phyloP scores from a whole-genome alignment of 2,329 filamentous ascomycete species.

The Colletotrichum sp. region DNA sequence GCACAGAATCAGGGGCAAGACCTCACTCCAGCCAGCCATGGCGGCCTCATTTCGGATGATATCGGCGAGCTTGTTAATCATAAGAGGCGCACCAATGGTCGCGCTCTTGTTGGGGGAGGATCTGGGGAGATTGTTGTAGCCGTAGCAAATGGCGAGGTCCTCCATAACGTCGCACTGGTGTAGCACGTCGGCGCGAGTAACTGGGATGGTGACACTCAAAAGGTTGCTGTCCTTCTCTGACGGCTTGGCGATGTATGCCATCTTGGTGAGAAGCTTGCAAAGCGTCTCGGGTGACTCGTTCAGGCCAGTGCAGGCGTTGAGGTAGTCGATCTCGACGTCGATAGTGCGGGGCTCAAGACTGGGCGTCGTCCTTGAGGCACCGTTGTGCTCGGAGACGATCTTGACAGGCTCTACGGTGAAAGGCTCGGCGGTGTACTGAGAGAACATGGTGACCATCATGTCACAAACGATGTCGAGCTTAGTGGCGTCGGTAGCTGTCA shows the following conservation, averaged over 20 bases:
- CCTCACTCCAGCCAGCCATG: constrained; percentile 95
- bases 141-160: constrained; percentile 94
- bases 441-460: constrained; percentile 98
- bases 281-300: constrained; percentile 76
- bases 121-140: constrained; percentile 94
- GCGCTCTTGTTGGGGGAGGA: constrained; percentile 85
- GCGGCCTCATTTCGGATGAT: constrained; percentile 89
- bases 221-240: constrained; percentile 73
- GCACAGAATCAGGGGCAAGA: constrained; percentile 94
- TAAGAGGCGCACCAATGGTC: constrained; percentile 84
- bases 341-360: constrained; percentile 78
- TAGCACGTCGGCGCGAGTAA: constrained; percentile 91
- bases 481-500: constrained; percentile 93
- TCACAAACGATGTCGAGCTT: constrained; percentile 96
- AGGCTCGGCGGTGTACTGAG: constrained; percentile 82
- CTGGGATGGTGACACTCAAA: constrained; percentile 82
- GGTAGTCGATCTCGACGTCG: constrained; percentile 87
- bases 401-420: constrained; percentile 95
- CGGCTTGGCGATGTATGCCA: constrained; percentile 84
- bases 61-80: constrained; percentile 93
- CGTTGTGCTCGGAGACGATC: constrained; percentile 91
- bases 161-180: constrained; percentile 99
- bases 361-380: constrained; percentile 80
- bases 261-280: constrained; percentile 82
- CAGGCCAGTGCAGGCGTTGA: constrained; percentile 91